Percentiles rank a stretch among this genome's conserved stretches.
Evolutionary conservation across 2,329 filamentous ascomycete genomes (phyloP).

Genomic region (Rutstroemia sp.): DNA sequence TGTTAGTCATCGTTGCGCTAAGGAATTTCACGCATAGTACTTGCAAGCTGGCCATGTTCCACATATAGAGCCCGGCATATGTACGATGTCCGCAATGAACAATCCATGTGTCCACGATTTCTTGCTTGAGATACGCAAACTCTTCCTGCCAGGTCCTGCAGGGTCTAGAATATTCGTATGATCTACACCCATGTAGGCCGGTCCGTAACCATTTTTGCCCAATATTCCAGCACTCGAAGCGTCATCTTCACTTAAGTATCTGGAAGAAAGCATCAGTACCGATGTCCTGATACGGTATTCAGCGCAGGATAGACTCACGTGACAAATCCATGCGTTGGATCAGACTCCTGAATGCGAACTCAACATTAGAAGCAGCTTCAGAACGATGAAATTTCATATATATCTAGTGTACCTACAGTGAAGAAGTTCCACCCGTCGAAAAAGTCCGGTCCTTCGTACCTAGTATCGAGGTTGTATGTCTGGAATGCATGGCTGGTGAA

Average conservation of each 20-base stretch:
- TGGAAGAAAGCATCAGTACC: neutral
- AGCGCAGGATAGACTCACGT: neutral
- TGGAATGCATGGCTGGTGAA: neutral
- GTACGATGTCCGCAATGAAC: conserved; percentile 60
- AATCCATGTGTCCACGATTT: conserved; percentile 55
- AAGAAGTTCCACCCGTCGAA: conserved; percentile 3
- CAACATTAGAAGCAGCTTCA: neutral
- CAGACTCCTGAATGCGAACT: neutral
- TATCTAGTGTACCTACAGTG: neutral
- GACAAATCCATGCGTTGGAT: conserved; percentile 18
- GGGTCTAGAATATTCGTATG: conserved; percentile 41
- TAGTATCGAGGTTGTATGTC: neutral
- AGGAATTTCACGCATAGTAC: neutral
- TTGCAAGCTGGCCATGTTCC: conserved; percentile 57
- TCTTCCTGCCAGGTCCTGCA: conserved; percentile 33
- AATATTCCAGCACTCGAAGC: neutral
- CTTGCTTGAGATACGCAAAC: conserved; percentile 58
- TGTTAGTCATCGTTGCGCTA: no score
- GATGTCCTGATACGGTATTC: neutral
- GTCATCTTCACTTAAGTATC: neutral
- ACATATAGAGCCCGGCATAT: conserved; percentile 60
- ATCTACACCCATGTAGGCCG: conserved; percentile 63
- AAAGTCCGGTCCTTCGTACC: neutral
- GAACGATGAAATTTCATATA: no score
- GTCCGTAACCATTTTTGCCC: conserved; percentile 26